Conservation (phyloP, 2,329 filamentous ascomycete species). For the Colletotrichum euphorbiae region DNA sequence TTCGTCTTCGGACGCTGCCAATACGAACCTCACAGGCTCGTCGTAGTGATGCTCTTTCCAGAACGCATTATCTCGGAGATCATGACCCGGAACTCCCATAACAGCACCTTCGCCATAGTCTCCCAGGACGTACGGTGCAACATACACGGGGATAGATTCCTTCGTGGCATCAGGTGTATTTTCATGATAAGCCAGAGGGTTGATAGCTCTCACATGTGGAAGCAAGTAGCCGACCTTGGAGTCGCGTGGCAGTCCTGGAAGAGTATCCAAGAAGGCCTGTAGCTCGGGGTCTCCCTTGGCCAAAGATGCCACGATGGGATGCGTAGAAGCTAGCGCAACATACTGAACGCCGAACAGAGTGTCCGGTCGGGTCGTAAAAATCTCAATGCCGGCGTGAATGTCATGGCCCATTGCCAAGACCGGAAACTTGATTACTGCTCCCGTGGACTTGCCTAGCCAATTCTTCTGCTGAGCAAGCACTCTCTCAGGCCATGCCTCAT, state of each 20-base stretch:
- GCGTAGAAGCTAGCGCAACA: slow-evolving; percentile 79
- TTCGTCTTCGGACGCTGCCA: slow-evolving; percentile 64
- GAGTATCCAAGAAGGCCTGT: slow-evolving; percentile 73
- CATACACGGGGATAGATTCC: slow-evolving; percentile 77
- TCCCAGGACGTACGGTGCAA: slow-evolving; percentile 85
- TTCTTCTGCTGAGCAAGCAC: slow-evolving; percentile 87
- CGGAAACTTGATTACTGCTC: slow-evolving; percentile 78
- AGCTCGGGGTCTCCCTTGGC: slow-evolving; percentile 71
- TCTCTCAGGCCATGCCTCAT: slow-evolving; percentile 81
- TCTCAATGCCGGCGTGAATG: slow-evolving; percentile 66
- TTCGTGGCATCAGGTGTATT: slow-evolving; percentile 62
- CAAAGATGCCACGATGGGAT: slow-evolving; percentile 74
- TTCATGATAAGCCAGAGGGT: slow-evolving; percentile 71
- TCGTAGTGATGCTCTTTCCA: slow-evolving; percentile 77
- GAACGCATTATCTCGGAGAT: slow-evolving; percentile 81
- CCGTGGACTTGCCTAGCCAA: slow-evolving; percentile 85
- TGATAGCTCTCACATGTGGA: slow-evolving; percentile 69
- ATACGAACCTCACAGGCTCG: slow-evolving; percentile 71
- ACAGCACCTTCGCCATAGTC: slow-evolving; percentile 90
- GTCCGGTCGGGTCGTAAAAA: slow-evolving; percentile 88
- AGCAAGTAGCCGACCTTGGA: slow-evolving; percentile 77
- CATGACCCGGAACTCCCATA: slow-evolving; percentile 92
- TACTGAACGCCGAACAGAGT: slow-evolving; percentile 91
- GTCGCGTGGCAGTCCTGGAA: slow-evolving; percentile 66
- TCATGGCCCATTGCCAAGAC: slow-evolving; percentile 59